phyloP scores from a whole-genome alignment of 768 basidiomycete genomes.

The Naganishia antarctica region DNA sequence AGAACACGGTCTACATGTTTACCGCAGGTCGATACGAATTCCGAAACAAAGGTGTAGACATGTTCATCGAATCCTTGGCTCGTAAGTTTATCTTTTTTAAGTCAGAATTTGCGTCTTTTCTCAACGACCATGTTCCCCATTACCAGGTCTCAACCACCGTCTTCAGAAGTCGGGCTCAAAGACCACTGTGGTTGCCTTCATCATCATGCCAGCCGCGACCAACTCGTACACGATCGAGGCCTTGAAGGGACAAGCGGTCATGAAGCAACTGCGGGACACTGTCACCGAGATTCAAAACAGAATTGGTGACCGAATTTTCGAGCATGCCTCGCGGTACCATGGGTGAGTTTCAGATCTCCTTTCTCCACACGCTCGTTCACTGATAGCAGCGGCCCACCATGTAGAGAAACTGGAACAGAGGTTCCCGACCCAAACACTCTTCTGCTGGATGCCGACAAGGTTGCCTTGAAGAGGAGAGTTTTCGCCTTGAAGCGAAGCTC shows the following conservation, averaged over 20 bases:
- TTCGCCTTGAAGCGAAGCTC: constrained; percentile 92
- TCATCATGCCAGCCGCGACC: constrained; percentile 96
- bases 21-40: constrained; percentile 99
- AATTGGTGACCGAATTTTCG: constrained; percentile 85
- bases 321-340: constrained; percentile 86
- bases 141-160: constrained; percentile 58
- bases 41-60: constrained; percentile 98
- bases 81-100: constrained; percentile 51
- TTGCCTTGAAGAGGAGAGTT: constrained; percentile 88
- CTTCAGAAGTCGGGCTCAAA: constrained; percentile 65
- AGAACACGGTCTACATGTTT: constrained; percentile 74
- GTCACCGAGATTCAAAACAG: constrained; percentile 92
- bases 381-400: too few species aligned
- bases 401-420: constrained; percentile 62
- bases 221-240: constrained; percentile 97
- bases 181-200: constrained; percentile 90
- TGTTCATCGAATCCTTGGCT: constrained; percentile 97
- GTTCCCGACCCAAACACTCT: constrained; percentile 70
- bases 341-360: constrained; percentile 54
- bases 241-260: constrained; percentile 93
- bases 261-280: constrained; percentile 90
- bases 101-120: background rate
- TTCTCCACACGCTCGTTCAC: background rate
- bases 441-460: constrained; percentile 84
- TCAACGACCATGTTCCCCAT: constrained; percentile 7